Evolutionary conservation across 164 flowering plant genomes (phyloP), one percentile per base, ranked within the genome.

Genomic region (Protea cynaroides): DNA sequence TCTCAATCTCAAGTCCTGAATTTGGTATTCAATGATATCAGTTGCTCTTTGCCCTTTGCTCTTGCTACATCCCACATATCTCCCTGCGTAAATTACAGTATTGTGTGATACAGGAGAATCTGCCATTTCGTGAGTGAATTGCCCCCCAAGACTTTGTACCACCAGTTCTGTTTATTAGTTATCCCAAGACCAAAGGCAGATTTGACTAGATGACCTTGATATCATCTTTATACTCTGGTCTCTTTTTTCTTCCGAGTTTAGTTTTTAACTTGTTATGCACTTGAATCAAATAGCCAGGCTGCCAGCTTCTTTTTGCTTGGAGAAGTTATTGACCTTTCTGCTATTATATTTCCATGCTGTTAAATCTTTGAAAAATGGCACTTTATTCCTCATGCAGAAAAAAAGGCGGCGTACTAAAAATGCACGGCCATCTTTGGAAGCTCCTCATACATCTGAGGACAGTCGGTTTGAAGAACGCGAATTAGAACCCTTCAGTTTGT

Each of bases 401-500:
- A 79, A 77, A 75, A 80, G 79, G 21, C 78, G 76, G 2, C 66
- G 61, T 36, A 70, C 65, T 13, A 72, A 46, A 52, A 53, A 62
- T 25, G 47, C 65, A 4, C 25, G 64, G 60, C 77, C 82, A 34
- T 74, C 81, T 43, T 67, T 59, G 25, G 80, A 65, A 75, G 66
- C 50, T 61, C 78, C 14, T 51, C 19, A 15, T 58, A 38, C 21
- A 38, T 46, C 62, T 59, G 79, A 79, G 49, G 77, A 58, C 36
- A 72, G 52, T 61, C 77, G 59, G 18, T 61, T 73, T 34, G 89
- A 71, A 51, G 81, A 71, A 43, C 61, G 57, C 49, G 78, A 72
- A 8, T 21, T 61, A 49, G 86, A 82, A 34, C 57, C 83, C 3
- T 68, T 51, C 63, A 80, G 78, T 61, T 81, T 93, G 47, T 79